Evolutionary conservation across 345 rosid species (phyloP).

Genomic region (Pistacia vera): DNA sequence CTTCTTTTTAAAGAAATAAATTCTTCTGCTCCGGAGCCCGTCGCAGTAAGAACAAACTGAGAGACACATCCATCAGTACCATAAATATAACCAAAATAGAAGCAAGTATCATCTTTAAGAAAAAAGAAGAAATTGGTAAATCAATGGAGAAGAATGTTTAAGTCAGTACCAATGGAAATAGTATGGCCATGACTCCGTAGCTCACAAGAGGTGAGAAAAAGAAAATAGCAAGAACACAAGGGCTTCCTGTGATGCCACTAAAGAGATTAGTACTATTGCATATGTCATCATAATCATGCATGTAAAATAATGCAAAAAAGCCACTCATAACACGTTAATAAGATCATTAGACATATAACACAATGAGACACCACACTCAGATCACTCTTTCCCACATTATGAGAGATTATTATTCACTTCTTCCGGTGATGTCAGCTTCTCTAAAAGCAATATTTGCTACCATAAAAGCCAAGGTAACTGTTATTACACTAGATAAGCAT

Average conservation of each 20-base stretch:
- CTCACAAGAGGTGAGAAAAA: conserved; percentile 89
- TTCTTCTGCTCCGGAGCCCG: conserved; percentile 69
- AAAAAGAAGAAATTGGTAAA: neutral
- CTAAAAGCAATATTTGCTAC: neutral
- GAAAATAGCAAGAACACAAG: conserved; percentile 88
- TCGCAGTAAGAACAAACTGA: conserved; percentile 95
- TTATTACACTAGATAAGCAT: neutral
- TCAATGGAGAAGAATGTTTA: neutral
- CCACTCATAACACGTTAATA: neutral
- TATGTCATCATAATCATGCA: conserved; percentile 1
- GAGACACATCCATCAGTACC: conserved; percentile 27
- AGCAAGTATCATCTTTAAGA: neutral
- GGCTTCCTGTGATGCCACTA: conserved; percentile 72
- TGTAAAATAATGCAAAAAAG: neutral
- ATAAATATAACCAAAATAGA: conserved; percentile 1
- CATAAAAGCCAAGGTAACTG: neutral
- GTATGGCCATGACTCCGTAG: conserved; percentile 88
- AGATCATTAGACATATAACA: neutral
- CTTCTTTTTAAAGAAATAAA: conserved; percentile 40
- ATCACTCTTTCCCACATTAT: too few species aligned
- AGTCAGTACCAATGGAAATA: conserved; percentile 78
- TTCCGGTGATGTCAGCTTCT: neutral
- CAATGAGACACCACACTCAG: neutral
- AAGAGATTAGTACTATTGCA: conserved; percentile 8
- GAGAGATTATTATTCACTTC: too few species aligned